Percentiles rank a stretch among this genome's conserved stretches.
These are phyloP conservation scores for Zygnema cylindricum DNA, from an alignment of 139 green algal species.

Conservation along the genomic window DNA sequence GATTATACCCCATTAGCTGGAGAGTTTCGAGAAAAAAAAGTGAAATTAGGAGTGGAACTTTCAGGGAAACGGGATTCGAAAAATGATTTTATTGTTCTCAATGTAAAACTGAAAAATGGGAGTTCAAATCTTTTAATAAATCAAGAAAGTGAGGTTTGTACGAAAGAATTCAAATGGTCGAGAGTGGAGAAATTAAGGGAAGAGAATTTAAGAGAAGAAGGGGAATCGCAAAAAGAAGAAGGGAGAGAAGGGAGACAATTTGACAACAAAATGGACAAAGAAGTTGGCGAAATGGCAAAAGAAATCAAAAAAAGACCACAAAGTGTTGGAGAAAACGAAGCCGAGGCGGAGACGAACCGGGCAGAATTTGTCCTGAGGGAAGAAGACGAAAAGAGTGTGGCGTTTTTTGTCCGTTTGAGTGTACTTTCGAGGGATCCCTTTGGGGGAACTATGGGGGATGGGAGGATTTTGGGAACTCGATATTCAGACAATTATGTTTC, in stretches of 20 bases:
- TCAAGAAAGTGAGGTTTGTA: background rate
- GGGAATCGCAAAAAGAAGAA: background rate
- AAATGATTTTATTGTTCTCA: background rate
- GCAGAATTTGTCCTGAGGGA: background rate
- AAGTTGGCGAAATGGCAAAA: background rate
- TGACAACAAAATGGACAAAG: background rate
- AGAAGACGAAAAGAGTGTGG: background rate
- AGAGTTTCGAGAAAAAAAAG: slow-evolving; percentile 29
- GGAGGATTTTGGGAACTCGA: slow-evolving; percentile 18
- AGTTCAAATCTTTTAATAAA: background rate
- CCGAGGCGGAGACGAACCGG: background rate
- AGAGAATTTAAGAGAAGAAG: background rate
- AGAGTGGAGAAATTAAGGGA: background rate
- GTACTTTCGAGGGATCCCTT: background rate
- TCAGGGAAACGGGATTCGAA: slow-evolving; percentile 9
- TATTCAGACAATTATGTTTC: slow-evolving; percentile 63
- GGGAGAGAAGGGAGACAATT: background rate
- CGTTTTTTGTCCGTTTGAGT: slow-evolving; percentile 31
- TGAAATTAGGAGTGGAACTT: slow-evolving; percentile 17
- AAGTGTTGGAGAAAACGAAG: background rate
- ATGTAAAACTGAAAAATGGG: slow-evolving; percentile 5
- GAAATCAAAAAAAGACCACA: background rate
- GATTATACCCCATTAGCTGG: slow-evolving; percentile 32
- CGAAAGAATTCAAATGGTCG: background rate
- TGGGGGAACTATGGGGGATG: slow-evolving; percentile 22